These are phyloP conservation scores for Cicer judaicum DNA, from an alignment of 306 rosid genomes.

Conservation along the genomic window DNA sequence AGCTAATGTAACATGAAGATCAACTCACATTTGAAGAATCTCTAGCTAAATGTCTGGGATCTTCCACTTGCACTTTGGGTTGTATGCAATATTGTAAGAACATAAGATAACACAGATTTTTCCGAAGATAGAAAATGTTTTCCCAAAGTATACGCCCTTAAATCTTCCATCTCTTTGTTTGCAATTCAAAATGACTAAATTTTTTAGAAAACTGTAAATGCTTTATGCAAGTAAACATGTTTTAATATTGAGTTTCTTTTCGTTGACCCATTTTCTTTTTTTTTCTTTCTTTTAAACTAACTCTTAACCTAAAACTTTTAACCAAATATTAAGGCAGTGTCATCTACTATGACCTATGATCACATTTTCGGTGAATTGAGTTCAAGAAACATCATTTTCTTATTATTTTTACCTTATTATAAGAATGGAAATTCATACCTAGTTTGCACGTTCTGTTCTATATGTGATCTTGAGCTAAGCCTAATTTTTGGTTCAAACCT, in stretches of 20 bases:
- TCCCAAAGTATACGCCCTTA: too few relatives aligned
- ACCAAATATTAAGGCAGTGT: background rate
- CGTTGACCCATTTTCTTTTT: background rate
- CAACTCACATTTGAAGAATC: slow-evolving; percentile 11
- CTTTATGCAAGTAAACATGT: too few relatives aligned
- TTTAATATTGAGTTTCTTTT: background rate
- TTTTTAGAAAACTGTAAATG: too few relatives aligned
- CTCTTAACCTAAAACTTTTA: too few relatives aligned
- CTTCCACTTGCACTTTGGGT: background rate
- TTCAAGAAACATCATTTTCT: background rate
- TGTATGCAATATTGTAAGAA: background rate
- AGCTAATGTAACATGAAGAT: background rate
- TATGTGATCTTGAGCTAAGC: too few relatives aligned
- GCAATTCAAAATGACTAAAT: too few relatives aligned
- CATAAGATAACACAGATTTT: background rate
- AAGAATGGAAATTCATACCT: background rate
- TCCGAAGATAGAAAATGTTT: too few relatives aligned
- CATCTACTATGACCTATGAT: background rate
- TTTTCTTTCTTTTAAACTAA: background rate
- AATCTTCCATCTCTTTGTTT: too few relatives aligned
- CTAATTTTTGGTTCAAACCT: too few relatives aligned
- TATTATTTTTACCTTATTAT: background rate
- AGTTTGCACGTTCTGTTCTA: too few relatives aligned
- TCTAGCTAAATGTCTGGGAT: background rate
- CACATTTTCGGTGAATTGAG: background rate